Base-by-base conservation (phyloP, 2,329 filamentous ascomycete species). In the Claviceps humidiphila region DNA sequence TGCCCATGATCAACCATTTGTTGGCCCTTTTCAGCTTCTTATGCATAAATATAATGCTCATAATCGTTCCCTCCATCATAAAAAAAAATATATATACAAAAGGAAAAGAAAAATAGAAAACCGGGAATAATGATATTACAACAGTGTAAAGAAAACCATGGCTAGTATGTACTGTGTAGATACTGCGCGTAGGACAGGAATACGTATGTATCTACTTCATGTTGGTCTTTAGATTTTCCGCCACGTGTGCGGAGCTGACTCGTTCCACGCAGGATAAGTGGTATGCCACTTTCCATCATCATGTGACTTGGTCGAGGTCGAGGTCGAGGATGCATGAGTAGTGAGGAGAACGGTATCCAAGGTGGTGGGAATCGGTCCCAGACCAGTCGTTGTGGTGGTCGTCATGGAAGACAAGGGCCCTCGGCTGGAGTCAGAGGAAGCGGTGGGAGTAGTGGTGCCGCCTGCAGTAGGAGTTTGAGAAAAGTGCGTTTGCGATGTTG, bases 281-380 rank as follows among this genome's bases (percentile, higher is more conserved):
- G 72, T 72, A 53, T 72, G 71, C 74, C 73, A 75, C 49, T 60
- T 60, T 17, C 73, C 72, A 51, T 75, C 57, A 52, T 75, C 71
- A 42, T 68, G 63, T 13, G 64, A 65, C 38, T 58, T 57, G n/a
- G 61, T 57, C 34, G 58, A 53, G n/a, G 61, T 57, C 34, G 58
- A 53, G 14, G 61, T 58, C 9, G 56, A 56, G 11, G 58, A 44
- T 26, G 54, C 51, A 20, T 47, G 22, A 43, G 48, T 39, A 6
- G 47, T 54, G 26, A 41, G 17, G 37, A 49, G 14, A 37, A 48
- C 37, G 34, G 55, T 54, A 51, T 34, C 48, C 22, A 47, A 42
- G 4, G 54, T 52, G 24, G 49, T 53, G 13, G 24, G 30, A 34
- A 11, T 34, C 30, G 30, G 30, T 34, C 30, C 9, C 9, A 34